phyloP scores from a whole-genome alignment of 352 stramenopile species.

The Phytophthora pluvialis region DNA sequence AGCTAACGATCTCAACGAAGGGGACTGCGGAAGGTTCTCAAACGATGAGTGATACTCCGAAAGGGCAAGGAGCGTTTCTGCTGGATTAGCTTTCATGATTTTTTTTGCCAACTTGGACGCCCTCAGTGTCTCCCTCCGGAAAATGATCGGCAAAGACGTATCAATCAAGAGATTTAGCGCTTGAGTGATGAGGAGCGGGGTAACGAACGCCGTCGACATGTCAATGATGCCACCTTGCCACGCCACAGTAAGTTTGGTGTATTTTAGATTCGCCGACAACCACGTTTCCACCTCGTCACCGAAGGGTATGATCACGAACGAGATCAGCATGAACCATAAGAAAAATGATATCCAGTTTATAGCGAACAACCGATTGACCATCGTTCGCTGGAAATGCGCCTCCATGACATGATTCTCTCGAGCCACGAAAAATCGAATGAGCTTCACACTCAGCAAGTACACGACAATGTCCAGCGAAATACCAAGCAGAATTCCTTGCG shows the following conservation, averaged over 20 bases:
- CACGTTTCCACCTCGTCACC: constrained; percentile 81
- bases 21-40: constrained; percentile 56
- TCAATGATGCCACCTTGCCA: constrained; percentile 89
- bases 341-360: constrained; percentile 94
- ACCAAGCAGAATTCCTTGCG: constrained; percentile 81
- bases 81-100: constrained; percentile 83
- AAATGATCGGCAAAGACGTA: constrained; percentile 69
- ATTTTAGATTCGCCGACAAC: constrained; percentile 79
- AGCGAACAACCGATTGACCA: constrained; percentile 86
- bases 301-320: constrained; percentile 89
- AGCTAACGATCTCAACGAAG: constrained; percentile 44
- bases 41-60: constrained; percentile 87
- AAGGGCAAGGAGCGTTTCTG: constrained; percentile 79
- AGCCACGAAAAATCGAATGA: constrained; percentile 84
- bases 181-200: constrained; percentile 84
- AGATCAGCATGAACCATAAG: constrained; percentile 90
- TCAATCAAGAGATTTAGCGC: constrained; percentile 88
- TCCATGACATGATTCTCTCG: constrained; percentile 87
- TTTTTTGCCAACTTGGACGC: constrained; percentile 81
- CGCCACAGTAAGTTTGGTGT: constrained; percentile 81
- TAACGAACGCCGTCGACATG: constrained; percentile 89
- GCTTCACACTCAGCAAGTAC: constrained; percentile 84
- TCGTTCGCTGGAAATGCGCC: constrained; percentile 82
- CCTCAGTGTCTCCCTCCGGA: constrained; percentile 69
- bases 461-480: constrained; percentile 87